A percentile compares a stretch with the other conserved stretches of the same genome.
Conservation (phyloP, 2,329 filamentous ascomycete species). For the Beauveria australis region DNA sequence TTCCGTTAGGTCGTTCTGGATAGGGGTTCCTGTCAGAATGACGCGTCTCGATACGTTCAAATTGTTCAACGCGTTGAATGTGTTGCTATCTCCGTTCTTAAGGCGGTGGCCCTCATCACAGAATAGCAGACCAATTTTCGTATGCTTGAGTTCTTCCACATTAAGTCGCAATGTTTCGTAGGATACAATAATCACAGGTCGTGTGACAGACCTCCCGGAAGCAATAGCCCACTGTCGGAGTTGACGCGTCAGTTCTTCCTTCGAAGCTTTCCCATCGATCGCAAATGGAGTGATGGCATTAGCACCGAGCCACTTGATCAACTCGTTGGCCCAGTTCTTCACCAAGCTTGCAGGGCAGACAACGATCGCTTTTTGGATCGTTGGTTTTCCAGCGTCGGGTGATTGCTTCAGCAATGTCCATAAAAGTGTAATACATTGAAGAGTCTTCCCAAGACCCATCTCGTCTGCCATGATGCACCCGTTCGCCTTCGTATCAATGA, state of each 20-base stretch:
- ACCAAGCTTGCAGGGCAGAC: constrained; percentile 95
- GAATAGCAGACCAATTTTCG: constrained; percentile 83
- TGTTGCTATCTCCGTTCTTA: constrained; percentile 95
- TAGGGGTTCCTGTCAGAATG: constrained; percentile 92
- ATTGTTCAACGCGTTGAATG: constrained; percentile 82
- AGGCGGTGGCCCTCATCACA: constrained; percentile 95
- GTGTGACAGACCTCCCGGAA: constrained; percentile 77
- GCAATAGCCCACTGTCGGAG: constrained; percentile 92
- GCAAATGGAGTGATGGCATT: constrained; percentile 90
- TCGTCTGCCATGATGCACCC: constrained; percentile 99
- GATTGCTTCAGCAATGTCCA: constrained; percentile 97
- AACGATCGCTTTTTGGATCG: constrained; percentile 94
- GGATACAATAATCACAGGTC: constrained; percentile 93
- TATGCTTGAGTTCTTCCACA: constrained; percentile 80
- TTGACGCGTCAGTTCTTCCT: constrained; percentile 84
- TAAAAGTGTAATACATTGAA: constrained; percentile 93
- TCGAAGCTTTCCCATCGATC: constrained; percentile 91
- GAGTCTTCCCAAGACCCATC: constrained; percentile 94
- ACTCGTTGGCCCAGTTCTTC: constrained; percentile 94
- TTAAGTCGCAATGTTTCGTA: constrained; percentile 94
- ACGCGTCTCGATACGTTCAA: constrained; percentile 87
- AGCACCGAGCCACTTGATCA: constrained; percentile 91
- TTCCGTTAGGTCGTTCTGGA: constrained; percentile 97
- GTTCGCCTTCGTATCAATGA: constrained; percentile 88
- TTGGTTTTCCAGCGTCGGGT: constrained; percentile 84